phyloP scores from a whole-genome alignment of 495 filamentous ascomycete species.

The Penicillium manginii region DNA sequence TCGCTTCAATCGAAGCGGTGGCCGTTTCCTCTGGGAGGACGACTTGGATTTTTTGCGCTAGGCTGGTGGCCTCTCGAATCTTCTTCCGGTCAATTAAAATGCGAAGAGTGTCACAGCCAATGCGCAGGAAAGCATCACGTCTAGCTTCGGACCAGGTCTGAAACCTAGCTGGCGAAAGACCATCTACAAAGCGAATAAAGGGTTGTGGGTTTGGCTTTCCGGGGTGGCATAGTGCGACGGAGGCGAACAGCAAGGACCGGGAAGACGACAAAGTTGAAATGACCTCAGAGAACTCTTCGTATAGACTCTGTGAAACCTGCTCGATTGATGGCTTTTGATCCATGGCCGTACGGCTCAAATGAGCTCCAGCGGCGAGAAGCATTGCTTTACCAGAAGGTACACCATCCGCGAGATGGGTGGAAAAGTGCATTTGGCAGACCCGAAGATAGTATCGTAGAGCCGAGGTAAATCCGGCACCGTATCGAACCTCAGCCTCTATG shows the following conservation, averaged over 20 bases:
- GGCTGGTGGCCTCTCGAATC: conserved; percentile 29
- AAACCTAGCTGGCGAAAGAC: conserved; percentile 15
- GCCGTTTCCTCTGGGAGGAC: conserved; percentile 30
- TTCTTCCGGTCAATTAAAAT: conserved; percentile 38
- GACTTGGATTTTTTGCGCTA: conserved; percentile 39
- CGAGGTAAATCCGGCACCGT: conserved; percentile 37
- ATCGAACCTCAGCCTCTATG: conserved; percentile 38
- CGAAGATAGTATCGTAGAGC: conserved; percentile 37
- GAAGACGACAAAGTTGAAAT: conserved; percentile 31
- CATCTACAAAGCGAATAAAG: conserved; percentile 33
- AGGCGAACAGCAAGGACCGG: conserved; percentile 25
- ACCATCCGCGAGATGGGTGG: conserved; percentile 9
- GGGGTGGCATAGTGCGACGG: conserved; percentile 42
- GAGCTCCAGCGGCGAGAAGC: conserved; percentile 29
- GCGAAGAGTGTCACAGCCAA: conserved; percentile 41
- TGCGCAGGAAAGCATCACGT: conserved; percentile 32
- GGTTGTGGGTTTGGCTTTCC: conserved; percentile 34
- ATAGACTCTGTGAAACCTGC: conserved; percentile 27
- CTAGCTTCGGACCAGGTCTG: conserved; percentile 23
- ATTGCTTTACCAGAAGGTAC: conserved; percentile 17
- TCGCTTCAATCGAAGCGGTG: conserved; percentile 6
- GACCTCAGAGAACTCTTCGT: conserved; percentile 35
- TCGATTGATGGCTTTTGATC: conserved; percentile 21
- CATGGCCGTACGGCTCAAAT: conserved; percentile 30
- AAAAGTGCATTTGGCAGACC: conserved; percentile 28